Evolutionary conservation across 2,329 filamentous ascomycete species (phyloP), one percentile per base, ranked within the genome.

Genomic region (Xylaria hypoxylon): DNA sequence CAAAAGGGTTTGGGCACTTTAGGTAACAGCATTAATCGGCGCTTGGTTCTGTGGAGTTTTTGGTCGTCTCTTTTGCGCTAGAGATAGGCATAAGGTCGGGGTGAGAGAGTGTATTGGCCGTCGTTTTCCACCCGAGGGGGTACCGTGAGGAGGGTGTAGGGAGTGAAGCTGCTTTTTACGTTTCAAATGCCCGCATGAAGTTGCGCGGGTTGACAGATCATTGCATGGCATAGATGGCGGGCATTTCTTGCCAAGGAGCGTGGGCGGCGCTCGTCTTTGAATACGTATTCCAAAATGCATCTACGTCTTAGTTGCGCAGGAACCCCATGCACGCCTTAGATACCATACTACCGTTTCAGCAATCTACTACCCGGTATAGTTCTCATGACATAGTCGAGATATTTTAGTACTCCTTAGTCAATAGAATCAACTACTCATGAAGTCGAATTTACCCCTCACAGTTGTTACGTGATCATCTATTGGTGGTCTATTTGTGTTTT

Each of bases 21-120:
- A 65, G 69, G 68, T 72, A 67, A 73, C 62, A 70, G 75, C 75
- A 77, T 77, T 67, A 67, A 70, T 74, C 69, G 74, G 75, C 75
- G 74, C 73, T 74, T 65, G 68, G 70, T 68, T 71, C 63, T 63
- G 31, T 68, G 70, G 70, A 67, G 62, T 70, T 69, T 64, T 52
- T 51, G 67, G 62, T 69, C 51, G 55, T 57, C 28, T 65, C 24
- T 45, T 22, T 28, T 48, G 44, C 50, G 62, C 64, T 50, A 62
- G 52, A 59, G 52, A 67, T 52, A 60, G 56, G 66, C 59, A 62
- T 52, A 24, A 61, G 53, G 47, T 62, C 42, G 60, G 66, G 52
- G 33, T 51, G 48, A 56, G 48, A 58, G 44, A 53, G 45, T 67
- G 45, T 45, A 55, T 45, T 51, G 52, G 63, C 68, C 45, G 28